Base-by-base conservation (phyloP, 2,329 filamentous ascomycete genomes). In the Colletotrichum gigasporum region DNA sequence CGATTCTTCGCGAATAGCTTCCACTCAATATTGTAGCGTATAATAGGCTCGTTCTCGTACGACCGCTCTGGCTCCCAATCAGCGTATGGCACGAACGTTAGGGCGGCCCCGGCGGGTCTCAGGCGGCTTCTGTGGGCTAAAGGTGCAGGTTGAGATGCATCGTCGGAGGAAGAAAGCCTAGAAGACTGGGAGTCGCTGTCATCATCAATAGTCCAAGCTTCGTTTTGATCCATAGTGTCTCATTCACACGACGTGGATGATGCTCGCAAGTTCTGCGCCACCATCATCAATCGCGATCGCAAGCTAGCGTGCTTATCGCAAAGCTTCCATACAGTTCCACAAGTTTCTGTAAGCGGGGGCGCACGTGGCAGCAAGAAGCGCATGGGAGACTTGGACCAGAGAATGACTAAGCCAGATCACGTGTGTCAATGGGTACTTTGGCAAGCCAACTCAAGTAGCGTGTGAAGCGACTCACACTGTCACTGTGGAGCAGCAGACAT, bases 11-110 rank as follows among this genome's bases (percentile, higher is more conserved):
- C 51, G 5, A 51, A 51, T 2, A 45, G 22, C 42, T 26, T 45
- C 42, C 42, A 45, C 12, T 45, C 22, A 5, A 52, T n/a, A 12
- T 52, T 47, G 7, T 44, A 56, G 12, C 41, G 18, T n/a, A 56
- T 56, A 1, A 5, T 56, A 16, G 28, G 52, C 41, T 57, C 41
- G 53, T 16, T 6, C 3, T 56, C 41, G 10, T 45, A 56, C 24
- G 32, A 56, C 41, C 3, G 22, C n/a, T 32, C 54, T 58, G 35
- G 54, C 42, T 58, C 42, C 44, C 18, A 58, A 16, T 58, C 24
- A 58, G 44, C 54, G 14, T 22, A 50, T 26, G 10, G 42, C 18
- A 58, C 34, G 12, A 58, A 58, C 7, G 14, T 20, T 5, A 50
- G n/a, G 47, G 47, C 30, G n/a, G 24, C 22, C 16, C 20, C 48